Conservation (phyloP, 2,329 filamentous ascomycete genomes). For the Sphaerulina populicola region DNA sequence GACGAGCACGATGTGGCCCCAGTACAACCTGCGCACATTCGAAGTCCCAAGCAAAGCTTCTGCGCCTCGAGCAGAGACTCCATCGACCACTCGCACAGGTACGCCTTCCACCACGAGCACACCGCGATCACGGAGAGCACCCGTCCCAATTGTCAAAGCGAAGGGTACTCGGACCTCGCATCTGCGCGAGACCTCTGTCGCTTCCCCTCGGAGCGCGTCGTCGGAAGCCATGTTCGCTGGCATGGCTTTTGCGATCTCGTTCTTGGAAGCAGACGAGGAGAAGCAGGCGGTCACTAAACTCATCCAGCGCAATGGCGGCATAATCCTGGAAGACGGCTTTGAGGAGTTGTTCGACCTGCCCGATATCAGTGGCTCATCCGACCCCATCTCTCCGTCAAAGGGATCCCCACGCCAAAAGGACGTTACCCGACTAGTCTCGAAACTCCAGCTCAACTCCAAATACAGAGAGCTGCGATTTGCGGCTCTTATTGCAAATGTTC, state of each 20-base stretch:
- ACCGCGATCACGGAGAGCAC: conserved; percentile 40
- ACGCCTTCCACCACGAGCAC: conserved; percentile 42
- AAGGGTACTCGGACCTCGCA: conserved; percentile 13
- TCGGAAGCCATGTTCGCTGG: conserved; percentile 53
- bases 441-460: conserved; percentile 42
- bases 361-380: conserved; percentile 28
- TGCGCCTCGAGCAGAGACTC: conserved; percentile 5
- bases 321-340: conserved; percentile 65
- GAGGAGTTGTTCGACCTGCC: conserved; percentile 63
- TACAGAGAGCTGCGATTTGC: conserved; percentile 61
- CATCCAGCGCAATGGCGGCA: conserved; percentile 65
- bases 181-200: conserved; percentile 25
- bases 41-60: conserved; percentile 15
- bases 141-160: conserved; percentile 14
- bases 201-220: conserved; percentile 13
- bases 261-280: conserved; percentile 51
- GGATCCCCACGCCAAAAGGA: conserved; percentile 15
- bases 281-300: conserved; percentile 51
- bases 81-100: conserved; percentile 18
- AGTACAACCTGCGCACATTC: conserved; percentile 36
- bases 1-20: conserved; percentile 37
- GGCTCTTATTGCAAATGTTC: conserved; percentile 74
- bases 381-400: conserved; percentile 15
- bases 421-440: background rate
- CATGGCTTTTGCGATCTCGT: conserved; percentile 84